Conservation (phyloP, 176 grass and related monocot genomes). For the Aegilops longissima region DNA sequence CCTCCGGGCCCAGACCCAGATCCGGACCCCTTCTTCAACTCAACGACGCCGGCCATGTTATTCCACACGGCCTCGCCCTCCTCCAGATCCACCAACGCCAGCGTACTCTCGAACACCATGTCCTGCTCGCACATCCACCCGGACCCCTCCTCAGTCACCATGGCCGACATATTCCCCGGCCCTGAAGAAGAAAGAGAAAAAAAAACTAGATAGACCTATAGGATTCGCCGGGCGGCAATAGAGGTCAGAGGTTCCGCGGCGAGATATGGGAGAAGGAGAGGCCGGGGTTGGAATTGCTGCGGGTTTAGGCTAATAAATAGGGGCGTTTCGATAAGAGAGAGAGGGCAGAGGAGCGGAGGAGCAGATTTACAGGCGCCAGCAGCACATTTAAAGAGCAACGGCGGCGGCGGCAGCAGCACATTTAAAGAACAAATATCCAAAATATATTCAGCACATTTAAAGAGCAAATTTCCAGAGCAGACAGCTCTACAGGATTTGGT, state of each 20-base stretch:
- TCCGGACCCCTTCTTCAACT: conserved; percentile 3
- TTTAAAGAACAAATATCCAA: background rate
- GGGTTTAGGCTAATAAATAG: background rate
- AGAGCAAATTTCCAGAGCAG: background rate
- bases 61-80: conserved; percentile 44
- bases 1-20: too few relatives aligned
- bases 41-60: conserved; percentile 51
- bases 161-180: conserved; percentile 41
- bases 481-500: too few relatives aligned
- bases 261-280: background rate
- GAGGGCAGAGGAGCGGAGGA: background rate
- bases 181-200: too few relatives aligned
- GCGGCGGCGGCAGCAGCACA: background rate
- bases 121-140: conserved; percentile 74
- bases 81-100: conserved; percentile 18
- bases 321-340: too few relatives aligned
- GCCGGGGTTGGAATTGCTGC: background rate
- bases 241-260: background rate
- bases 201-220: too few relatives aligned
- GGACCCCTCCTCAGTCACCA: conserved; percentile 3
- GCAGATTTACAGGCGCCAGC: too few relatives aligned
- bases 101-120: conserved; percentile 75
- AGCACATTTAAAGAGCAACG: too few relatives aligned
- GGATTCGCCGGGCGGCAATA: background rate
- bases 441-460: background rate